Evolutionary conservation across 2,329 filamentous ascomycete species (phyloP), one percentile per base, ranked within the genome.

Genomic region (Ambrosiella cleistominuta): DNA sequence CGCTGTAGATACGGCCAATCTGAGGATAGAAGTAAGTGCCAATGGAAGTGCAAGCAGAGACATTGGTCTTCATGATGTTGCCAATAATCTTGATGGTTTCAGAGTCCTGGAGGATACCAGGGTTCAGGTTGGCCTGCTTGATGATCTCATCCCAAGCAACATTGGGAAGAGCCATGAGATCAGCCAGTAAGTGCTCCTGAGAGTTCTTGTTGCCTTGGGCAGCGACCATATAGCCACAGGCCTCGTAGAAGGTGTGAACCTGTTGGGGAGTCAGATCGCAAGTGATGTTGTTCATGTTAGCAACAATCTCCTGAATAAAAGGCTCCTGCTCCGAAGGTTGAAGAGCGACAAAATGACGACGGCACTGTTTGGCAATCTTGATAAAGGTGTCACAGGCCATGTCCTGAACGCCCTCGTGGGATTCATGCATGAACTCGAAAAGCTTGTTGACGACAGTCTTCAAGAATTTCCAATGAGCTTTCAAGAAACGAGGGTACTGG

Each of bases 351-450:
- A 98, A 98, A 70, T 98, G 94, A 59, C 93, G 84, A 68, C 93
- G 86, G 73, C 93, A 98, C 70, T 97, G 95, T 69, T 94, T 91
- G 35, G 93, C 94, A 68, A 98, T 98, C 76, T 98, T 98, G 73
- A 98, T 98, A 67, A 98, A 98, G 0, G 93, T 98, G 71, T 98
- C 94, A 69, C 93, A 98, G 66, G 93, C 93, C 94, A 98, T 98
- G 72, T 98, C 93, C 72, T 98, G 94, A 35, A 98, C 93, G 75
- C 88, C 83, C 75, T 98, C 93, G 67, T 98, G 93, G 1, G 93
- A 97, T 71, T 98, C 93, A 70, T 98, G 93, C 93, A 98, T 98
- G 68, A 98, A 98, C 73, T 98, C 93, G 66, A 98, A 98, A 4
- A 98, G 79, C 75, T 98, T 98, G 74, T 98, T 98, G 67, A 98